Evolutionary conservation across 1,284 basidiomycete genomes (phyloP), one percentile per base, ranked within the genome.

Genomic region (Macrocybe sp.): DNA sequence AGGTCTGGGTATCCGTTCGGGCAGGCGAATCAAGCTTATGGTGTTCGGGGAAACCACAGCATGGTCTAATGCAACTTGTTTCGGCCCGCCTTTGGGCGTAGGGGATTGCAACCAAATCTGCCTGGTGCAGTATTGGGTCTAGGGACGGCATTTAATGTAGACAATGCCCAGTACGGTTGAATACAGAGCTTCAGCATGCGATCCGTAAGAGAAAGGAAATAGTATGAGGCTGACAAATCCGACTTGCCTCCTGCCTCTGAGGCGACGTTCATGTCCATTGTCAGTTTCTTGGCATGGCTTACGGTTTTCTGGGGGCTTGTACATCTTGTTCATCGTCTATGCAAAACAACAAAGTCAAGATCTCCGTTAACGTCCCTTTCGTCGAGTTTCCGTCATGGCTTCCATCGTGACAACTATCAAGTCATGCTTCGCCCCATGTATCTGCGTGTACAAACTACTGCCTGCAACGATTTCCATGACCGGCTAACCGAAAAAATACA

Each of bases 391-490:
- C 22, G 22, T 22, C 22, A 22, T 22, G 22, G 22, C 22, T 22
- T 22, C 22, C 0, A 22, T 22, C 22, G 3, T 22, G 22, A 22
- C 30, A 55, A 51, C 22, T 56, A 54, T 1, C 59, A 61, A 16
- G 50, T 69, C 9, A 48, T 59, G 8, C 55, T 73, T 16, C 61
- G 56, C 32, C 58, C 62, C 34, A 38, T 76, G 6, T 73, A 78
- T 52, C 58, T 83, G 12, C 71, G 71, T 42, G 50, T 83, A 44
- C 72, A 79, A 54, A 82, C 80, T 1, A 73, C 76, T 0, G 65
- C 64, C 0, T 73, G 76, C 62, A 87, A 86, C 54, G 52, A 49
- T 4, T 31, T 50, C 0, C 83, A 86, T 55, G 80, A 82, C 51
- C 34, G 46, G 6, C 57, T 81, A 11, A 52, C 70, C 10, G 41